phyloP scores from a whole-genome alignment of 1,284 basidiomycete species.

The Cryptococcus amylolentus region DNA sequence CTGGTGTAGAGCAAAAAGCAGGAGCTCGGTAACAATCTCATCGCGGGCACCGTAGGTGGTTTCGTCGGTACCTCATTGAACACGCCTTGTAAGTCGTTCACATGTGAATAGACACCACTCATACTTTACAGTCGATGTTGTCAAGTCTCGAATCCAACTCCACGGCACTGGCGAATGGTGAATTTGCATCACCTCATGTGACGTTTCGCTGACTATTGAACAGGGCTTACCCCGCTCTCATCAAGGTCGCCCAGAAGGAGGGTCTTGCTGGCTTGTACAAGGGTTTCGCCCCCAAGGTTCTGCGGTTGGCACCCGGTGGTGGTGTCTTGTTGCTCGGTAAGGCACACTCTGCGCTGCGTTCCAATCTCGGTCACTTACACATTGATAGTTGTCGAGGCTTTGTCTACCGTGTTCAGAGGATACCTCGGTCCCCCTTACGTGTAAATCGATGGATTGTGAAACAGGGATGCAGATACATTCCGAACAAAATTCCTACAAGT shows the following conservation, averaged over 20 bases:
- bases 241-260: conserved; percentile 84
- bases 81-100: conserved; percentile 50
- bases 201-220: background rate
- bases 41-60: conserved; percentile 85
- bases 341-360: conserved; percentile 6
- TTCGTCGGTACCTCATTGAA: conserved; percentile 68
- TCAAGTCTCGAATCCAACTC: conserved; percentile 88
- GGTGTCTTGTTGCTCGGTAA: conserved; percentile 75
- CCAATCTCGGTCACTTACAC: background rate
- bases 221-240: conserved; percentile 54
- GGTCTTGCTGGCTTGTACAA: conserved; percentile 89
- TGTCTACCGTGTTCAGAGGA: conserved; percentile 34
- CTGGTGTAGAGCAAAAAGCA: conserved; percentile 60
- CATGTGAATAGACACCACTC: conserved; percentile 1
- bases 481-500: no score
- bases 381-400: conserved; percentile 44
- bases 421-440: conserved; percentile 26
- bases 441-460: conserved; percentile 6
- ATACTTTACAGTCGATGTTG: conserved; percentile 60
- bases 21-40: conserved; percentile 84
- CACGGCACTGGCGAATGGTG: conserved; percentile 84
- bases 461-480: background rate
- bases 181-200: conserved; percentile 14
- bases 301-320: conserved; percentile 88
- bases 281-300: conserved; percentile 58